phyloP scores from a whole-genome alignment of 768 basidiomycete species.

The Mycena capillaripes region DNA sequence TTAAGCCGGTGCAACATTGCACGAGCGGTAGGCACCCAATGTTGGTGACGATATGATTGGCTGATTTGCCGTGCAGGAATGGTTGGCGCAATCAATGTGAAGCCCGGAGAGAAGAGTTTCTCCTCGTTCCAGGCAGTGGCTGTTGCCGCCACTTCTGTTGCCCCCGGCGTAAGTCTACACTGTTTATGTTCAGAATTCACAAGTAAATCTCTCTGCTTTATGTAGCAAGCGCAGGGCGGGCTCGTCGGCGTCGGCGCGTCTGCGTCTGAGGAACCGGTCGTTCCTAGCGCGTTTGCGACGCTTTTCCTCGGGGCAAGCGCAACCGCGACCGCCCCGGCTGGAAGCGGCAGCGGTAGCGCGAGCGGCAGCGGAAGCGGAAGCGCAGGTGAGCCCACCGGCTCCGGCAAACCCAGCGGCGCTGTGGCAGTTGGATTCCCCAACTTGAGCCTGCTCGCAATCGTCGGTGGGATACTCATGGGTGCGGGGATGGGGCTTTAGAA shows the following conservation, averaged over 20 bases:
- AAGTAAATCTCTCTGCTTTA: not conserved
- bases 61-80: no score
- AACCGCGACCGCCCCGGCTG: not conserved
- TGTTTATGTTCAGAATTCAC: no score
- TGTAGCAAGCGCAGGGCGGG: slow-evolving; percentile 56
- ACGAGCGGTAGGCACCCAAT: not conserved
- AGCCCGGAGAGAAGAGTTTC: slow-evolving; percentile 58
- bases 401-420: no score
- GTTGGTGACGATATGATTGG: no score
- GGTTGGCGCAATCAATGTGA: slow-evolving; percentile 68
- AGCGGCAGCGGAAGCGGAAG: no score
- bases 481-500: no score
- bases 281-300: slow-evolving; percentile 48
- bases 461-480: no score
- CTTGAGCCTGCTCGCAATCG: no score
- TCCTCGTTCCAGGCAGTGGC: slow-evolving; percentile 47
- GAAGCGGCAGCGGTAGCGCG: not conserved
- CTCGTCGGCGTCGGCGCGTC: slow-evolving; percentile 64
- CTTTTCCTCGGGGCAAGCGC: not conserved
- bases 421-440: no score
- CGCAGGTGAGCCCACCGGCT: no score
- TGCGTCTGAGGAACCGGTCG: slow-evolving; percentile 57
- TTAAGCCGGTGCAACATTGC: not conserved
- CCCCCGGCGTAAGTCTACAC: not conserved
- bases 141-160: not conserved